Evolutionary conservation across 768 basidiomycete species (phyloP).

Genomic region (Russula ochroleuca): DNA sequence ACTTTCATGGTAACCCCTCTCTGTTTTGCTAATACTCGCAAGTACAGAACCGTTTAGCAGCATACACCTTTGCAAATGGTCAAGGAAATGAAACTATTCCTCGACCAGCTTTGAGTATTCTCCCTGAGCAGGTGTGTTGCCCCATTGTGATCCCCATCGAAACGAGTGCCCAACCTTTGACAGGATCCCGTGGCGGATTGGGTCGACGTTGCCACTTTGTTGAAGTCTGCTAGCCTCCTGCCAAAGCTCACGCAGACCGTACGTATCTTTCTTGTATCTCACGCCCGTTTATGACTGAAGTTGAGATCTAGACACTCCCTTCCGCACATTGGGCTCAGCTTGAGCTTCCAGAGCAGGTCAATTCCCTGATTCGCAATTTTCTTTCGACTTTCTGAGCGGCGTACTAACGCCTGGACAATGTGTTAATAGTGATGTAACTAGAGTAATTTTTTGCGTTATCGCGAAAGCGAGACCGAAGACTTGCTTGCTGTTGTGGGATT

Average conservation of each 20-base stretch:
- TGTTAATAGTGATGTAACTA: not conserved
- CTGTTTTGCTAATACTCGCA: not conserved
- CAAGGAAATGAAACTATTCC: constrained; percentile 44
- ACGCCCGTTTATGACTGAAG: not conserved
- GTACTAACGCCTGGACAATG: too few relatives aligned
- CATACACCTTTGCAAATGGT: constrained; percentile 36
- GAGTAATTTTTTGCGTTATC: not conserved
- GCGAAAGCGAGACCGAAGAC: not conserved
- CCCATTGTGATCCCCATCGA: not conserved
- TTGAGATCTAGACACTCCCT: constrained; percentile 40
- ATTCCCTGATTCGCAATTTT: constrained; percentile 49
- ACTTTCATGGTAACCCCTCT: constrained; percentile 34
- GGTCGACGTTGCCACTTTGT: constrained; percentile 31
- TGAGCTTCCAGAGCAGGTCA: constrained; percentile 54
- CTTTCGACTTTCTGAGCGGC: constrained; percentile 32
- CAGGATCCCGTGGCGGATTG: constrained; percentile 47
- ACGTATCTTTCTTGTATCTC: constrained; percentile 12
- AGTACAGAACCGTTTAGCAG: constrained; percentile 37
- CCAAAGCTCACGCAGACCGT: constrained; percentile 38
- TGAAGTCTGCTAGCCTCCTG: constrained; percentile 34
- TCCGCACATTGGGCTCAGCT: constrained; percentile 68
- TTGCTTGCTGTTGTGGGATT: not conserved
- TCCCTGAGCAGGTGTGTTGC: constrained; percentile 35
- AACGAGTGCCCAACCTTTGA: not conserved
- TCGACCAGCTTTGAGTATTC: constrained; percentile 40